Percentiles rank a stretch among this genome's conserved stretches.
Evolutionary conservation across 257 asterid species (phyloP).

Genomic region (Oldenlandia corymbosa): DNA sequence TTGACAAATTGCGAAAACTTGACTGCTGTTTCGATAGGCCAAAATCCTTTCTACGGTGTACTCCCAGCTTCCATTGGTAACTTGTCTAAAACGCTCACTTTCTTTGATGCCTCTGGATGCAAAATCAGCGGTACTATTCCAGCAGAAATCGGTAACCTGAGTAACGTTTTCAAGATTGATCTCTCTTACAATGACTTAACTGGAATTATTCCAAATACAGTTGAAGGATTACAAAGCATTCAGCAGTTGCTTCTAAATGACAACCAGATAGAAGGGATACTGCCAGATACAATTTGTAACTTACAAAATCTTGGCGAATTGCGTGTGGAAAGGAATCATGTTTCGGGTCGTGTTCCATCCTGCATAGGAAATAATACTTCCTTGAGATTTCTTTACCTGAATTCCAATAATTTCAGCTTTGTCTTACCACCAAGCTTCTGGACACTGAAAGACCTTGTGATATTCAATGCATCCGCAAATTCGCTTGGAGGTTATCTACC

Average conservation of each 20-base stretch:
- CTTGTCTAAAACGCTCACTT: not conserved
- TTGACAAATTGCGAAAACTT: conserved; percentile 7
- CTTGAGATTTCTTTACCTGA: not conserved
- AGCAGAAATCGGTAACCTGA: conserved; percentile 11
- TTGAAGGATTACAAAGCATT: conserved; percentile 3
- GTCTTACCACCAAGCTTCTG: conserved; percentile 4
- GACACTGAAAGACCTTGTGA: not conserved
- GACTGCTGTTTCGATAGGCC: not conserved
- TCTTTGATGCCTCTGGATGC: not conserved
- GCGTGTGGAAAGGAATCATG: not conserved
- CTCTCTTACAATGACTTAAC: not conserved
- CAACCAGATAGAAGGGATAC: not conserved
- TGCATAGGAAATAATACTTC: not conserved
- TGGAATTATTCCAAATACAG: not conserved
- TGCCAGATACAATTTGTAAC: conserved; percentile 9
- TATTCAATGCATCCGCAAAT: conserved; percentile 3
- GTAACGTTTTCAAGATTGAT: not conserved
- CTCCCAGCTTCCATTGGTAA: conserved; percentile 7
- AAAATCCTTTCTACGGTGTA: not conserved
- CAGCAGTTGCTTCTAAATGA: not conserved
- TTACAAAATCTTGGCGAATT: not conserved
- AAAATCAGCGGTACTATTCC: conserved; percentile 12
- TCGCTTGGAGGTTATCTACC: not conserved
- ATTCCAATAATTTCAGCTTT: not conserved
- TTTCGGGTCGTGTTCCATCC: conserved; percentile 1